Base-by-base conservation (phyloP, 768 basidiomycete species). In the Mycena pura region DNA sequence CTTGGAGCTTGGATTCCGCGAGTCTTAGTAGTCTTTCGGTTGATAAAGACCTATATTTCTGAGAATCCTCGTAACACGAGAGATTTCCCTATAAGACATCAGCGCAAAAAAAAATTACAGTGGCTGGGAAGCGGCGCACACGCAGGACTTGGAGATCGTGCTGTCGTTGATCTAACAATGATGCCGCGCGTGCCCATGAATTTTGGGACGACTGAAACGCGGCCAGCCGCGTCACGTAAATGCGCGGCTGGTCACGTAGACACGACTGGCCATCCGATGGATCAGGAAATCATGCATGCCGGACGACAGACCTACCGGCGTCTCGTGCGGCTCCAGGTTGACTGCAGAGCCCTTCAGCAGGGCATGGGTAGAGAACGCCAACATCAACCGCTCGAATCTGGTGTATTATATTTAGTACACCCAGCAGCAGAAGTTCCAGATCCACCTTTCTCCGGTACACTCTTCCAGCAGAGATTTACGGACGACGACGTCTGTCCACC, bases 401-500 rank as follows among this genome's bases (percentile, higher is more conserved):
- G 17, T 46, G 48, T 22, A 21, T 22, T 49, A 36, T 36, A 28
- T 32, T 1, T 11, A 10, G 28, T 52, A 24, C 29, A 25, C n/a
- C n/a, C n/a, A n/a, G n/a, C n/a, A 32, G 52, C 22, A 62, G 24
- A n/a, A 41, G 38, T 2, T 24, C 6, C 2, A 22, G 31, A 44
- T 43, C 43, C 47, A 85, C 84, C 77, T 77, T 54, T 81, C 81
- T 22, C 85, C 84, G 24, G 73, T 66, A 64, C 83, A 86, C 63
- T 86, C 84, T 58, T 86, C 85, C 25, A 86, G 66, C 24, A 86
- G 63, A 8, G 85, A 85, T 64, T 82, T 86, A 27, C 85, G 77
- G 4, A 85, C 83, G 5, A 84, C 74, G 3, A 85, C 78, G 49
- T 84, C 82, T 68, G 78, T 83, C 86, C 86, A 87, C 85, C 85